Evolutionary conservation across 2,329 filamentous ascomycete genomes (phyloP), one percentile per base, ranked within the genome.

Genomic region (Nemania sp.): DNA sequence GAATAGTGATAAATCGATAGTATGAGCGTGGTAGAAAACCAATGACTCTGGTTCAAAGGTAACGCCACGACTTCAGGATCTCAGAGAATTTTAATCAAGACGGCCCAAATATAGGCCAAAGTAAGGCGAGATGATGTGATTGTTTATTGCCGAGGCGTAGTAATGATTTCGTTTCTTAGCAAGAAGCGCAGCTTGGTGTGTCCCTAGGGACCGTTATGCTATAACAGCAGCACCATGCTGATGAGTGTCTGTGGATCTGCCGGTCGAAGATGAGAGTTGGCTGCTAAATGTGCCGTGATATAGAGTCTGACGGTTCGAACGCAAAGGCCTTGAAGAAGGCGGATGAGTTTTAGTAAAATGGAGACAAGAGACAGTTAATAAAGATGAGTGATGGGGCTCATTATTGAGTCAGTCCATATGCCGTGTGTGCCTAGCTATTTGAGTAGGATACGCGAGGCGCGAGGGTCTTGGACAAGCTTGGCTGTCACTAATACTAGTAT

Each of bases 151-250:
- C 59, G 56, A 56, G 64, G 53, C 30, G 50, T 20, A 43, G 31
- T 48, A 57, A 49, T 61, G 59, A 60, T 61, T 65, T 58, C 60
- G 56, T 55, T 62, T 54, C 60, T 45, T 55, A 54, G 60, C 56
- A 61, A 60, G 62, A 61, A 58, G 58, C 52, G 54, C 61, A 59
- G 52, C 61, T 62, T 63, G 52, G 54, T 62, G 56, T 61, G 72
- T 73, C 72, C 72, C 72, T 72, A 73, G 64, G 71, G 72, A 74
- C 72, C 68, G 70, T 63, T 52, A 66, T 66, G 71, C 70, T 74
- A 73, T 73, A 72, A 72, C 55, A 63, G 61, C 43, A 65, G 54
- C 57, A 56, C 54, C 68, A 70, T 70, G 33, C 69, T 70, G 33
- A 34, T 64, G 37, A 36, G 45, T 42, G 28, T 31, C 36, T 47